Evolutionary conservation across 192 early-diverging fungal species (phyloP), one percentile per base, ranked within the genome.

Genomic region (Backusella australiensis): DNA sequence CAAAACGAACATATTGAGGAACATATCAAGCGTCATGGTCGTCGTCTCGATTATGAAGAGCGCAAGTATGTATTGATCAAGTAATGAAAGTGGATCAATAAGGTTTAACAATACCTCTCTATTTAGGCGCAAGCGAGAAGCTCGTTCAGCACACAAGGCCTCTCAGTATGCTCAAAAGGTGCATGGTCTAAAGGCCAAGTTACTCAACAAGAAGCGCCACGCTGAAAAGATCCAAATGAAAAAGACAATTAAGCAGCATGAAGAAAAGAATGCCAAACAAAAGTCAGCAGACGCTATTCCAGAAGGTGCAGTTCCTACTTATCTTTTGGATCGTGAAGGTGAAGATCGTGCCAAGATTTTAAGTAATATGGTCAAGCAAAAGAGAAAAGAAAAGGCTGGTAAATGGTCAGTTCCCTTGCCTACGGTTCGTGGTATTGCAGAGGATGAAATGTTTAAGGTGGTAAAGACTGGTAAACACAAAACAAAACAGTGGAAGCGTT

Each of bases 1-100:
- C 94, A 96, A 91, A 97, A 97, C 92, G 98, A 99, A 83, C 98
- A 99, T 86, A 99, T 99, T 88, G 98, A 99, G 88, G 94, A 97
- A 86, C 87, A 94, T 49, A 97, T 99, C 84, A 96, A 95, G 88
- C 92, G 94, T 83, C 94, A 98, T 89, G 98, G 98, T 82, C 93
- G 98, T 65, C 92, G 96, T 73, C 86, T 98, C 72, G 95, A 99
- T 85, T 89, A 98, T 82, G 96, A 90, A 75, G 97, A 98, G 88
- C 90, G 94, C 79, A 97, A 93, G 96, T 96, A 53, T 29, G 29
- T 38, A 38, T 19, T 21, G 15, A 39, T 21, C 21, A 19, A 29
- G 53, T 7, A 46, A 23, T 35, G 0, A 12, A 34, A 53, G 4
- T 49, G 14, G 9, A 34, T 41, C 67, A n/a, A 3, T 65, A 17